A percentile compares a stretch with the other conserved stretches of the same genome.
These are phyloP conservation scores for Apophysomyces ossiformis DNA, from an alignment of 371 early-diverging fungal species.

Conservation along the genomic window DNA sequence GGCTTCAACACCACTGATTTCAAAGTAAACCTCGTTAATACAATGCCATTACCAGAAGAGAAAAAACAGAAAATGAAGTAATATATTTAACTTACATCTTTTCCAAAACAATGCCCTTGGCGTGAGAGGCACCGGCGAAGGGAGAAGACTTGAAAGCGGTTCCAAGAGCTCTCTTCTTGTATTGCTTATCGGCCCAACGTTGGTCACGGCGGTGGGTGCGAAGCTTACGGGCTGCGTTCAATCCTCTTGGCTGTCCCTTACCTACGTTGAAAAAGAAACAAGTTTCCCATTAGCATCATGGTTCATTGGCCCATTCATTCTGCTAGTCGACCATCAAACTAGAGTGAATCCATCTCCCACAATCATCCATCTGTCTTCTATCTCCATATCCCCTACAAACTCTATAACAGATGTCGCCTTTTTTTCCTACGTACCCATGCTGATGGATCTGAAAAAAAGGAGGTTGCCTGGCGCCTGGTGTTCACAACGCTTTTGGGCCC, in stretches of 20 bases:
- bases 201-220: conserved; percentile 96
- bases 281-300: no score
- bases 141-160: conserved; percentile 98
- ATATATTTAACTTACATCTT: conserved; percentile 83
- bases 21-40: neutral
- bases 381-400: neutral
- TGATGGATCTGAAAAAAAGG: conserved; percentile 12
- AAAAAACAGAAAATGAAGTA: neutral
- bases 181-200: conserved; percentile 99
- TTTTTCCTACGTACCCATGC: conserved; percentile 1
- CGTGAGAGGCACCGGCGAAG: conserved; percentile 99
- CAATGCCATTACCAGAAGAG: no score
- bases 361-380: neutral
- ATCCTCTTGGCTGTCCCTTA: conserved; percentile 97
- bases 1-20: conserved; percentile 98
- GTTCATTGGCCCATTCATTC: neutral
- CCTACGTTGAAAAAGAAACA: conserved; percentile 45
- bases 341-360: neutral
- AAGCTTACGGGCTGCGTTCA: conserved; percentile 98
- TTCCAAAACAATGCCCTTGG: conserved; percentile 99
- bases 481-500: neutral
- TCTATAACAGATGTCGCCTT: neutral
- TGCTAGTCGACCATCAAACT: neutral
- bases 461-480: neutral
- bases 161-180: conserved; percentile 98